Evolutionary conservation across 495 filamentous ascomycete species (phyloP).

Genomic region (Neurospora cerealis): DNA sequence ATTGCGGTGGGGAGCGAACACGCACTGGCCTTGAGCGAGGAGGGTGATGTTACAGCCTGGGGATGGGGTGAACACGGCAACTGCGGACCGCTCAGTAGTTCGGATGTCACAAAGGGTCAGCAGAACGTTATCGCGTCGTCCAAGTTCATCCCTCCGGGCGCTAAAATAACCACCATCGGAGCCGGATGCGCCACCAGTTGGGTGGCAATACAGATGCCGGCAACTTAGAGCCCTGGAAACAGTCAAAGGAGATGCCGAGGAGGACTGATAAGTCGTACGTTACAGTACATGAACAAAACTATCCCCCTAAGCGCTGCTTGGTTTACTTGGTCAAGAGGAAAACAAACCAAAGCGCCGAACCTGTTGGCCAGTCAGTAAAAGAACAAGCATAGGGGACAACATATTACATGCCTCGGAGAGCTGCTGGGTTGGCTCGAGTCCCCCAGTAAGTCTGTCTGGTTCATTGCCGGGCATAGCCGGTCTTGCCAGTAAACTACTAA

Average conservation of each 20-base stretch:
- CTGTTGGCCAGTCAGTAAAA: conserved; percentile 21
- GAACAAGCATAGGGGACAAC: neutral
- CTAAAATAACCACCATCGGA: conserved; percentile 46
- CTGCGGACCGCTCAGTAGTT: conserved; percentile 61
- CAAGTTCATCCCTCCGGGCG: conserved; percentile 32
- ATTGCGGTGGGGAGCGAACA: conserved; percentile 87
- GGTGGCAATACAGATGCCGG: conserved; percentile 39
- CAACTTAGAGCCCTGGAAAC: neutral
- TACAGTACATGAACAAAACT: neutral
- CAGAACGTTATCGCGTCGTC: conserved; percentile 52
- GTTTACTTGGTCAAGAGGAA: conserved; percentile 10
- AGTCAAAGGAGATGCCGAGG: neutral
- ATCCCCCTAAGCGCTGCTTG: neutral
- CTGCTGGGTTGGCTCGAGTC: conserved; percentile 56
- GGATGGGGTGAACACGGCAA: conserved; percentile 98
- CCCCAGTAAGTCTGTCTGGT: conserved; percentile 18
- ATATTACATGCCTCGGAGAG: conserved; percentile 43
- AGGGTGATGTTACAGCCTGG: conserved; percentile 61
- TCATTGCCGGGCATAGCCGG: conserved; percentile 19
- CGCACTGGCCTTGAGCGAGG: conserved; percentile 53
- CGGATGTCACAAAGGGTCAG: conserved; percentile 50
- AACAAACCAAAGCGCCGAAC: conserved; percentile 46
- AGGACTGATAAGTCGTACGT: neutral
- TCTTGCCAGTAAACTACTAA: conserved; percentile 23
- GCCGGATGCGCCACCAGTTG: conserved; percentile 90